Base-by-base conservation (phyloP, 345 rosid genomes). In the Eucalyptus pauciflora region DNA sequence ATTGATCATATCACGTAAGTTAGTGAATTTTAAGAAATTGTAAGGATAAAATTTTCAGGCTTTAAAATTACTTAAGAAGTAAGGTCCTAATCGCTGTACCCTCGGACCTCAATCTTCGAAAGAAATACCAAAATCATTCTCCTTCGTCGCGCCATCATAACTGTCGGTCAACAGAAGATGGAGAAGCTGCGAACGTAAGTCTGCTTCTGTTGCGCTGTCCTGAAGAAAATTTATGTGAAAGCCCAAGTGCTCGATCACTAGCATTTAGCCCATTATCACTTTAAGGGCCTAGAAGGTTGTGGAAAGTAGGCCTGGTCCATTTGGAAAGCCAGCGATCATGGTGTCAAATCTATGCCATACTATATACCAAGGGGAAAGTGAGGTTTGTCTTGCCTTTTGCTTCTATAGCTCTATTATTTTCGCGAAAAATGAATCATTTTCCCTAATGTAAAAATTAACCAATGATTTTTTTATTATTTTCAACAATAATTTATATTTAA, bases 381-480 rank as follows among this genome's bases (percentile, higher is more conserved):
- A 31, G 24, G 43, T 3, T 69, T 16, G 11, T 31, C 80, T 7
- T 33, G 12, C 80, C 8, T 8, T 67, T 69, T 8, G 45, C 13
- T 15, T 17, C 25, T 17, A 31, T 8, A 10, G 11, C 22, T 31
- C 41, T 33, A 16, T 64, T 64, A 13, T 4, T 15, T n/a, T 67
- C 0, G 10, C 7, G 5, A 16, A 8, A 31, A 67, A 67, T 13
- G 22, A 67, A 31, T n/a, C 8, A 64, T 14, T 7, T 58, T 2
- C 58, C 4, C 25, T 3, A 52, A 1, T 20, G 10, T 52, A 52
- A 52, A 52, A 24, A 56, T 56, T 25, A 56, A 6, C 3, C 13
- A 0, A 10, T 56, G 27, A 56, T 0, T 9, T 24, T 12, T 27
- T 58, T 24, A 6, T 27, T 27, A 12, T 10, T 60, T 13, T 62